These are phyloP conservation scores for Coccinonectria pachysandricola DNA, from an alignment of 2,329 filamentous ascomycete genomes.

Conservation along the genomic window DNA sequence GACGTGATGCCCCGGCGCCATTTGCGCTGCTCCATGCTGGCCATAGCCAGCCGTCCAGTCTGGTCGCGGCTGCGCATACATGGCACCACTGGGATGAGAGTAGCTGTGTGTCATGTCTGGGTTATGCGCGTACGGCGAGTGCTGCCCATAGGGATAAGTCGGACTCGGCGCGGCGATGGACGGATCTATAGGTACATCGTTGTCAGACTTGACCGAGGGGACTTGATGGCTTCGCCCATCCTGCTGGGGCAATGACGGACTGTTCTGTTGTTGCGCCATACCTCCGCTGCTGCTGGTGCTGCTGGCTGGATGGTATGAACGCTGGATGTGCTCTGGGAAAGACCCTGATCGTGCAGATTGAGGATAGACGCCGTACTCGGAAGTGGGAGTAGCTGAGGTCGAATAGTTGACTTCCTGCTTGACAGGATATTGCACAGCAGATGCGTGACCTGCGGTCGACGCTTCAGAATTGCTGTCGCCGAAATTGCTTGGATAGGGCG, in stretches of 20 bases:
- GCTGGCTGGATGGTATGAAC: constrained; percentile 70
- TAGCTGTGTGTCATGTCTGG: constrained; percentile 82
- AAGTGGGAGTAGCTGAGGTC: constrained; percentile 72
- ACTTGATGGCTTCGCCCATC: constrained; percentile 71
- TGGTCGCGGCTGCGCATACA: constrained; percentile 61
- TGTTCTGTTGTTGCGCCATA: constrained; percentile 96
- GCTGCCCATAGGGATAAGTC: constrained; percentile 73
- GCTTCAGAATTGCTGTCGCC: constrained; percentile 73
- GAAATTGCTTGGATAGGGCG: constrained; percentile 56
- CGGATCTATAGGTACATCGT: constrained; percentile 97
- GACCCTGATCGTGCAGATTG: constrained; percentile 67
- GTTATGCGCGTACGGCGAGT: constrained; percentile 76
- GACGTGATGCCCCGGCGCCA: constrained; percentile 42
- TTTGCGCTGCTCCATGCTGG: constrained; percentile 38
- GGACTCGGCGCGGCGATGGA: constrained; percentile 91
- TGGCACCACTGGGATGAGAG: constrained; percentile 47
- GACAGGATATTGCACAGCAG: constrained; percentile 81
- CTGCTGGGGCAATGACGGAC: constrained; percentile 86
- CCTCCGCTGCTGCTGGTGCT: constrained; percentile 65
- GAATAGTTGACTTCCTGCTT: constrained; percentile 75
- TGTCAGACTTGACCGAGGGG: constrained; percentile 82
- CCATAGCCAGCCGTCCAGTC: constrained; percentile 60
- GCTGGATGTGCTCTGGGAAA: constrained; percentile 81
- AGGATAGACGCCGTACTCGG: constrained; percentile 77
- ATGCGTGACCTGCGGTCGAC: constrained; percentile 78